Base-by-base conservation (phyloP, 768 basidiomycete species). In the Russula virescens region DNA sequence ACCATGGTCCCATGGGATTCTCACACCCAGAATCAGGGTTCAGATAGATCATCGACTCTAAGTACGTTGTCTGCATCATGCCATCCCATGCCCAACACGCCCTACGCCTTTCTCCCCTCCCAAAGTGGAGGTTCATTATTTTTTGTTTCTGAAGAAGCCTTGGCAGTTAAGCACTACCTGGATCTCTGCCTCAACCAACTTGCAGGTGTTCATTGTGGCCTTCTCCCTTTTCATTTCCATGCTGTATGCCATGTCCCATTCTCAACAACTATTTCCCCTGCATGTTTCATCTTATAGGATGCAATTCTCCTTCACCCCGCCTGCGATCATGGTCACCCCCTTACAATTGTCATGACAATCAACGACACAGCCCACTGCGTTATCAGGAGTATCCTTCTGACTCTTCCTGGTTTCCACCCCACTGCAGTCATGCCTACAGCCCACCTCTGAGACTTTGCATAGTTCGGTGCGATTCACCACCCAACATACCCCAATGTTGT, bases 41-140 rank as follows among this genome's bases (percentile, higher is more conserved):
- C 64, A 53, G 61, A 51, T 58, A 62, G 65, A 58, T 63, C 66
- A 55, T 61, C 66, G 61, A 68, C 66, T 58, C 58, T 68, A 66
- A 68, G 66, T 68, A 68, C 66, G 66, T 68, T 68, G 43, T 68
- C 65, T 55, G 55, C 66, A 68, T 68, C 66, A 61, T 68, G 65
- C 66, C 65, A 50, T 58, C 61, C 61, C 55, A 45, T 57, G 55
- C 58, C 64, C 55, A 54, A 40, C 61, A 34, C 55, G 43, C 56
- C 58, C 46, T 26, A 50, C 58, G 48, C 62, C 63, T 65, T 42
- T 55, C 38, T 25, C 45, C 55, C 49, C 65, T 68, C 54, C 61
- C 65, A 58, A 55, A 65, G 66, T 57, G 66, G 65, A 66, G 65
- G 61, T 50, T 52, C 46, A 38, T 21, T 62, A 53, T 51, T 54